Evolutionary conservation across 768 basidiomycete genomes (phyloP), one percentile per base, ranked within the genome.

Genomic region (Rhodosporidiobolus sp.): DNA sequence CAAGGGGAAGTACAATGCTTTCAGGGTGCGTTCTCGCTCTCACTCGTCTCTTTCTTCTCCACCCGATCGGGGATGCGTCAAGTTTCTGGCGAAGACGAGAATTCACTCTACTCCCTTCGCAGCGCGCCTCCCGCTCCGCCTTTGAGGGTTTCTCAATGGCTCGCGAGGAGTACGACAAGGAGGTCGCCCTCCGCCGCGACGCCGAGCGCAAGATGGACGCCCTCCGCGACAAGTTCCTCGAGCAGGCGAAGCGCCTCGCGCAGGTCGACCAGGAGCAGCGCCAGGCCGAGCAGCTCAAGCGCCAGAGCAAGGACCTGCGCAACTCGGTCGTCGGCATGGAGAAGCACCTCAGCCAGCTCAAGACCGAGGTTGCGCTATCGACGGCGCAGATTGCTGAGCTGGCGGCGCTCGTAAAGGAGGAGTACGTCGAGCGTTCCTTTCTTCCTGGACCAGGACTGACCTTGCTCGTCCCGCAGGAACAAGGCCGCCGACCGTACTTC

Each of bases 361-460:
- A 87, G 79, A 91, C 88, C 0, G 91, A 99, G 80, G 85, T 95
- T 43, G 96, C 98, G 77, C 86, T 98, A 83, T 86, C 91, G 19
- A 82, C 97, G 68, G 94, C 93, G 1, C 95, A 99, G 80, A 87
- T 98, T 49, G 94, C 95, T 79, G 94, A 97, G 82, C 84, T 99
- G 46, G 86, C 88, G 28, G 86, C 86, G 28, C 86, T 86, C 0
- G 90, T 87, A 79, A 87, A 56, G 45, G 67, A 59, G 14, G 66
- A 86, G 93, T 94, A 76, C 60, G 85, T 83, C 10, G 56, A 46
- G 19, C 24, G 57, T 58, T 63, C 45, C 7, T 69, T 32, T 17
- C 38, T 30, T 16, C 2, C 16, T 22, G 45, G 9, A 6, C 0
- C 28, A 9, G 48, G 17, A 17, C 16, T 28, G 35, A 70, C 30